These are phyloP conservation scores for Penicillium tannophilum DNA, from an alignment of 495 filamentous ascomycete species.

Conservation along the genomic window DNA sequence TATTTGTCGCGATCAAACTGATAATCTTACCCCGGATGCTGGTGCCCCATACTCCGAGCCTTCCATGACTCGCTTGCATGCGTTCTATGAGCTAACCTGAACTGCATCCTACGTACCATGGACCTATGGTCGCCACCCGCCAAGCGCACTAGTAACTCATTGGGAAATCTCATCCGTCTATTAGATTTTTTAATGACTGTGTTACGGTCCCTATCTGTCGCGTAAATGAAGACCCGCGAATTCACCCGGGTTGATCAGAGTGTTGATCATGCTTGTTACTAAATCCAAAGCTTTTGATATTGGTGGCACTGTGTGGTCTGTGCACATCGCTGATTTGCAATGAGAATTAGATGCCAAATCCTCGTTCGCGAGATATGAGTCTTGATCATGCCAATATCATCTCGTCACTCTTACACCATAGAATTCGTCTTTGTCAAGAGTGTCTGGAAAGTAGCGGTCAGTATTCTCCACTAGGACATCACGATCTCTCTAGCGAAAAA, in stretches of 20 bases:
- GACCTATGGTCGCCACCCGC: not conserved
- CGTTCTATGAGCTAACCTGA: not conserved
- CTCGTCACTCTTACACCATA: too few species aligned
- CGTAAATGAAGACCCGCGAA: not conserved
- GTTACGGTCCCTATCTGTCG: not conserved
- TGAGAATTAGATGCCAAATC: not conserved
- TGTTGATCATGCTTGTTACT: not conserved
- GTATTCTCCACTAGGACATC: too few species aligned
- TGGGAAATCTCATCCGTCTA: not conserved
- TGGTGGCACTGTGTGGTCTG: not conserved
- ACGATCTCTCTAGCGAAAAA: too few species aligned
- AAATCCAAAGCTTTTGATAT: not conserved
- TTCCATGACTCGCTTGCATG: not conserved
- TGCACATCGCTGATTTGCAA: not conserved
- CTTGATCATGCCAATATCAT: too few species aligned
- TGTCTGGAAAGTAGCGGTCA: too few species aligned
- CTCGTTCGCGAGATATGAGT: too few species aligned
- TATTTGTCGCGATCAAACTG: conserved; percentile 11
- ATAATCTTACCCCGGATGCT: conserved; percentile 2
- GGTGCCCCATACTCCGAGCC: not conserved
- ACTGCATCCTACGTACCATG: not conserved
- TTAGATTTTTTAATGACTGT: not conserved
- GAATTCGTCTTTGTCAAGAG: too few species aligned
- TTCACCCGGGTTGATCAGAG: not conserved
- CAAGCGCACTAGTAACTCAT: not conserved